Conservation (phyloP, 306 rosid species). For the Sphenostylis stenocarpa region DNA sequence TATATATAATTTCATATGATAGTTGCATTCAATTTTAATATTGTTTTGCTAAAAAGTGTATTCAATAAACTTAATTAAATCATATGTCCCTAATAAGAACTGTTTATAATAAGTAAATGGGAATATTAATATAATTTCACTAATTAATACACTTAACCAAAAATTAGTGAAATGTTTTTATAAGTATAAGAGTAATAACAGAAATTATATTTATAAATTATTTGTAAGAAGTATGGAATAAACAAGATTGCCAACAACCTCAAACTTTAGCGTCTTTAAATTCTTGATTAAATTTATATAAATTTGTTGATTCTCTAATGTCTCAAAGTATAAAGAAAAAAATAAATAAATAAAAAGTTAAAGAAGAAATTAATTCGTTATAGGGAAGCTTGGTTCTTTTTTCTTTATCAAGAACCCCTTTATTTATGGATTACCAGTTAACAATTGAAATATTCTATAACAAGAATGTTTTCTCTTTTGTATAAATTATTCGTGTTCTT, state of each 20-base stretch:
- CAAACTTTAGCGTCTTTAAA: no score
- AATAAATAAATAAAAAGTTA: not conserved
- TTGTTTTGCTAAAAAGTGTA: not conserved
- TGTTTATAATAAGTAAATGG: not conserved
- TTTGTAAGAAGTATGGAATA: not conserved
- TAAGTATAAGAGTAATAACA: not conserved
- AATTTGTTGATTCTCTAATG: not conserved
- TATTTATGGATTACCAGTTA: not conserved
- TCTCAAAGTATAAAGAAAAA: not conserved
- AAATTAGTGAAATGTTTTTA: not conserved
- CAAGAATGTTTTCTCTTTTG: not conserved
- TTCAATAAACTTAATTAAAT: not conserved
- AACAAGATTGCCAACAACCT: not conserved
- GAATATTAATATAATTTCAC: not conserved
- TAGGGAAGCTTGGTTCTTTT: slow-evolving; percentile 15
- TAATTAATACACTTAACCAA: not conserved
- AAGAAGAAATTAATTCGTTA: not conserved
- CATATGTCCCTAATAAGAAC: not conserved
- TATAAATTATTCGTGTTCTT: not conserved
- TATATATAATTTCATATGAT: not conserved
- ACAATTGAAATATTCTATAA: not conserved
- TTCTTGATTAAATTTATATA: no score
- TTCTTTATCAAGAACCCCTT: slow-evolving; percentile 9
- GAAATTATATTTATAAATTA: not conserved
- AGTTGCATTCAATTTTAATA: not conserved